Evolutionary conservation across 148 eudicot species (phyloP).

Genomic region (Dysphania ambrosioides): DNA sequence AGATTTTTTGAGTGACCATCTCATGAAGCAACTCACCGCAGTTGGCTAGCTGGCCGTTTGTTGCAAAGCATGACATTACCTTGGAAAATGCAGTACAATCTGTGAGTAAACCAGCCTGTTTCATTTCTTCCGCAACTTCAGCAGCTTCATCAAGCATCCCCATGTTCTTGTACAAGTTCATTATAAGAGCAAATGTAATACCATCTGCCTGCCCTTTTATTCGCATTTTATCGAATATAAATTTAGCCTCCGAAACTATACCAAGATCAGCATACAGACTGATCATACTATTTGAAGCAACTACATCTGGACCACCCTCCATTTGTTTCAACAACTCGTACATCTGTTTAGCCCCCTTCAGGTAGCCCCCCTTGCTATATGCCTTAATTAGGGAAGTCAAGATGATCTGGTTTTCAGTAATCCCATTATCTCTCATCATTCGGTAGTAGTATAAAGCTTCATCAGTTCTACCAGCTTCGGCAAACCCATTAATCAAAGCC

Average conservation of each 20-base stretch:
- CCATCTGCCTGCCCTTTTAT: slow-evolving; percentile 54
- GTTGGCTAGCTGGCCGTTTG: slow-evolving; percentile 52
- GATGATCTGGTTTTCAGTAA: slow-evolving; percentile 57
- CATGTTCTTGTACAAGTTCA: slow-evolving; percentile 70
- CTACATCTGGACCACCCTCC: slow-evolving; percentile 68
- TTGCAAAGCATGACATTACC: slow-evolving; percentile 73
- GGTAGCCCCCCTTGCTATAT: slow-evolving; percentile 52
- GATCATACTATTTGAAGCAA: slow-evolving; percentile 83
- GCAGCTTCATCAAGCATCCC: slow-evolving; percentile 81
- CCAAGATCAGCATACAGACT: slow-evolving; percentile 72
- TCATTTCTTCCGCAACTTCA: slow-evolving; percentile 72
- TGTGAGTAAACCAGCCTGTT: slow-evolving; percentile 48
- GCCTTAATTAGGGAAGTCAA: slow-evolving; percentile 81
- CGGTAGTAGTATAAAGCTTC: slow-evolving; percentile 57
- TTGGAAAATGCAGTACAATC: slow-evolving; percentile 55
- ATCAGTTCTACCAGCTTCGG: slow-evolving; percentile 61
- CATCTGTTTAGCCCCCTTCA: slow-evolving; percentile 59
- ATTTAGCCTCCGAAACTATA: slow-evolving; percentile 66
- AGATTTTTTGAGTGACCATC: slow-evolving; percentile 47
- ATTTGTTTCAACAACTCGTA: slow-evolving; percentile 56
- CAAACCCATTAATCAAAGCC: slow-evolving; percentile 74
- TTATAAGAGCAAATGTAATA: slow-evolving; percentile 71
- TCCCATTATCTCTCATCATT: slow-evolving; percentile 58
- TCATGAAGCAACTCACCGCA: slow-evolving; percentile 61
- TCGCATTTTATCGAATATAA: slow-evolving; percentile 50